These are phyloP conservation scores for Mariannaea sp. DNA, from an alignment of 2,329 filamentous ascomycete species.

Conservation along the genomic window DNA sequence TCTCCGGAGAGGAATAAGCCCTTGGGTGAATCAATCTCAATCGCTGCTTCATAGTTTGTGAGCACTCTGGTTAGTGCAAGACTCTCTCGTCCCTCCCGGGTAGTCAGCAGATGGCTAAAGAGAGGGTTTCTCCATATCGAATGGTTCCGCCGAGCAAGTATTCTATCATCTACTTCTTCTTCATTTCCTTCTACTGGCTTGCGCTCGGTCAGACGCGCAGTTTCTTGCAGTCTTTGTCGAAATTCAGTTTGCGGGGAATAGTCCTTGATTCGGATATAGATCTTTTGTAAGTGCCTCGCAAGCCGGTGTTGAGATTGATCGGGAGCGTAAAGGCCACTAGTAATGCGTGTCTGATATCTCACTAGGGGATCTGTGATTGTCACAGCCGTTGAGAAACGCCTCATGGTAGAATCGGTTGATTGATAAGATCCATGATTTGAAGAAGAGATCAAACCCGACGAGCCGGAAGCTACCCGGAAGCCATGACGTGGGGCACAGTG, in stretches of 20 bases:
- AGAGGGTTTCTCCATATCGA: constrained; percentile 63
- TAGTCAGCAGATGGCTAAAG: constrained; percentile 63
- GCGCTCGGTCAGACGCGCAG: constrained; percentile 54
- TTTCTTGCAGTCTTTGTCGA: constrained; percentile 64
- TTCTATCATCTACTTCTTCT: constrained; percentile 38
- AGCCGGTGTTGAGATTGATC: constrained; percentile 75
- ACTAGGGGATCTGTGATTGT: constrained; percentile 74
- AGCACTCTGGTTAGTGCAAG: constrained; percentile 71
- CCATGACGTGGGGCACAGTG: constrained; percentile 5
- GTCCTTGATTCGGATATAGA: constrained; percentile 77
- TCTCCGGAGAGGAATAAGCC: constrained; percentile 80
- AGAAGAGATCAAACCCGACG: constrained; percentile 14
- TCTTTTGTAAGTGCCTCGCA: constrained; percentile 75
- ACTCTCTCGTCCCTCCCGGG: constrained; percentile 59
- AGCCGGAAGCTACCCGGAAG: constrained; percentile 1
- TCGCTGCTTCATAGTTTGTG: constrained; percentile 71
- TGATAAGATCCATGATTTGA: neutral
- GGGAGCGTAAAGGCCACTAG: constrained; percentile 67
- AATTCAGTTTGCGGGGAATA: constrained; percentile 77
- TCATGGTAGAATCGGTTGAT: constrained; percentile 32
- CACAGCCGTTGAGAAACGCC: constrained; percentile 53
- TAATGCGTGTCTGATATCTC: constrained; percentile 73
- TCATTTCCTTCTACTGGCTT: constrained; percentile 38
- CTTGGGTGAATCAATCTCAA: constrained; percentile 72
- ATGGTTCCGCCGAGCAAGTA: constrained; percentile 57